These are phyloP conservation scores for Ceratocystiopsis minuta DNA, from an alignment of 2,329 filamentous ascomycete species.

Conservation along the genomic window DNA sequence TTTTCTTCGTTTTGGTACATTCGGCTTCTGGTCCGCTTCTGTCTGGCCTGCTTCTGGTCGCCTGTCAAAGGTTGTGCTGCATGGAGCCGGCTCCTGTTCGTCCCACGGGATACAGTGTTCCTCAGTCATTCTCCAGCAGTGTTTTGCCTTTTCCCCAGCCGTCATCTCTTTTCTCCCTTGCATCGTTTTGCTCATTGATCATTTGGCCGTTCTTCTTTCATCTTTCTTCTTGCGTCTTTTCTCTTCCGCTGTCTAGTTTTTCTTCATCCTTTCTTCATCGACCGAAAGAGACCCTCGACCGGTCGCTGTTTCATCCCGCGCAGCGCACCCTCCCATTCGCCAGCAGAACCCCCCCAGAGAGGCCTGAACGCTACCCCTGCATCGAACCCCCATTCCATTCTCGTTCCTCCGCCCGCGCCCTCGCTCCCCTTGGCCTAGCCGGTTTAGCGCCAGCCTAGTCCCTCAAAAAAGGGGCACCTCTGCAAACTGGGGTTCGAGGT, in stretches of 20 bases:
- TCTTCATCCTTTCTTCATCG: neutral
- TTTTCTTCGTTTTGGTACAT: too few species aligned
- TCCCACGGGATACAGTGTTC: too few species aligned
- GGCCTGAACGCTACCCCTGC: constrained; percentile 4
- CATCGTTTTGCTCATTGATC: too few species aligned
- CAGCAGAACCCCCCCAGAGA: neutral
- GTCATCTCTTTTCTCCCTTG: too few species aligned
- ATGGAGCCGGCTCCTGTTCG: too few species aligned
- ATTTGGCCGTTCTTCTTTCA: neutral
- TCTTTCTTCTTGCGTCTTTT: neutral
- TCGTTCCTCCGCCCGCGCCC: too few species aligned
- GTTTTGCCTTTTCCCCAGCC: too few species aligned
- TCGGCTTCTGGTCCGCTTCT: too few species aligned
- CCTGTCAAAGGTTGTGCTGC: too few species aligned
- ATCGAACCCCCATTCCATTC: constrained; percentile 3
- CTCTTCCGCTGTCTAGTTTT: neutral
- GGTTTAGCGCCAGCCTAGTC: constrained; percentile 3
- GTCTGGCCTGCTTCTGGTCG: too few species aligned
- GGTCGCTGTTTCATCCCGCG: constrained; percentile 2
- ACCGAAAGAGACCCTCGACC: neutral
- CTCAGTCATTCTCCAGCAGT: too few species aligned
- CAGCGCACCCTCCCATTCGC: constrained; percentile 1
- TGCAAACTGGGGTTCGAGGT: neutral
- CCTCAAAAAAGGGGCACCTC: constrained; percentile 6
- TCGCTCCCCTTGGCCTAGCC: constrained; percentile 5